phyloP scores from a whole-genome alignment of 1,139 yeast genomes.

The Arxiozyma slooffiae region DNA sequence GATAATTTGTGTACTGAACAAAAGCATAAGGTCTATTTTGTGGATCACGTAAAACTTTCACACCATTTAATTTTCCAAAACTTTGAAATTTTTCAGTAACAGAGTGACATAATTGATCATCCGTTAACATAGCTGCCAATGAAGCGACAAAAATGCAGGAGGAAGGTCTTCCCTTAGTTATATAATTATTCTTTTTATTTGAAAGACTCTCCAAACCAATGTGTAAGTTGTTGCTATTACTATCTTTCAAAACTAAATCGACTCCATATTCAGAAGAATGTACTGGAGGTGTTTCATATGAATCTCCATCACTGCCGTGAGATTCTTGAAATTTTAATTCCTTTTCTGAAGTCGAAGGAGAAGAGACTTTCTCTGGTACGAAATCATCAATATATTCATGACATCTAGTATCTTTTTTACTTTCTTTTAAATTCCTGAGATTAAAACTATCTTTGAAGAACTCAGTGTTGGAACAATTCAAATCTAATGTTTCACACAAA shows the following conservation, averaged over 20 bases:
- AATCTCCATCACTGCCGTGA: not conserved
- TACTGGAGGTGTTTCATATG: not conserved
- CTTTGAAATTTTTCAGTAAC: conserved; percentile 54
- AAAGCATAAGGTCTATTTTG: conserved; percentile 86
- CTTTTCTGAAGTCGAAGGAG: conserved; percentile 11
- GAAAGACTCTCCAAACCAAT: not conserved
- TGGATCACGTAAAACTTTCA: conserved; percentile 80
- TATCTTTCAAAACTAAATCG: not conserved
- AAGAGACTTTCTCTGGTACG: conserved; percentile 17
- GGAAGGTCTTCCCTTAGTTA: conserved; percentile 48
- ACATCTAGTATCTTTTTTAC: conserved; percentile 3
- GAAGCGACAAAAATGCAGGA: conserved; percentile 86
- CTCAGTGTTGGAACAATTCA: not conserved
- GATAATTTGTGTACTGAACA: conserved; percentile 70
- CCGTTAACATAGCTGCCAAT: conserved; percentile 51
- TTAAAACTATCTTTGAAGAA: not conserved
- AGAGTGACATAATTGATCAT: conserved; percentile 59
- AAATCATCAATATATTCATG: conserved; percentile 16
- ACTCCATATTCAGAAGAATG: not conserved
- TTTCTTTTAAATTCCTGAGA: not conserved
- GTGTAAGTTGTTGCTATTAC: not conserved
- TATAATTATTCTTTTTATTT: conserved; percentile 7
- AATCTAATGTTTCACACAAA: not conserved
- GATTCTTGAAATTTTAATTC: conserved; percentile 9
- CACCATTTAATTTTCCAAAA: conserved; percentile 63